Evolutionary conservation across 768 basidiomycete species (phyloP).

Genomic region (Naematelia encephala): DNA sequence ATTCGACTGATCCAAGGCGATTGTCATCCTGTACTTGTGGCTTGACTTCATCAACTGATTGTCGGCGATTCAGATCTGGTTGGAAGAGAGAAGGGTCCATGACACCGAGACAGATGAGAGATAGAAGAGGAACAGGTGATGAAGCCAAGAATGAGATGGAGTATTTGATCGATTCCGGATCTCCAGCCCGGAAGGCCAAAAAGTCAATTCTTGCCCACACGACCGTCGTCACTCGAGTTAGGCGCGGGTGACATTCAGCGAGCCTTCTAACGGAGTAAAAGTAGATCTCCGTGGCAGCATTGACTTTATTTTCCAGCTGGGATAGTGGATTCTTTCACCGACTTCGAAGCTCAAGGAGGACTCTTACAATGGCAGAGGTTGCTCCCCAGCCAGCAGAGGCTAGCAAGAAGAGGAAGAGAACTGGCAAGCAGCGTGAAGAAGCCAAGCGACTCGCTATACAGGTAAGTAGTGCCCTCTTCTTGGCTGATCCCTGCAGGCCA

Average conservation of each 20-base stretch:
- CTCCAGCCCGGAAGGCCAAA: not conserved
- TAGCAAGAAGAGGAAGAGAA: conserved; percentile 45
- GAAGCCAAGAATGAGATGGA: not conserved
- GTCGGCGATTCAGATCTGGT: not conserved
- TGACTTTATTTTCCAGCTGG: no score
- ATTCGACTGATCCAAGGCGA: not conserved
- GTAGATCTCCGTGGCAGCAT: no score
- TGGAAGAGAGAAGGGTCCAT: not conserved
- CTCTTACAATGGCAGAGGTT: not conserved
- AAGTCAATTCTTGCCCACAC: not conserved
- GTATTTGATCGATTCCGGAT: no score
- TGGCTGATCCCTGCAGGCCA: conserved; percentile 5
- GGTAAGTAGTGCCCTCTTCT: conserved; percentile 8
- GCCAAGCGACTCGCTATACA: conserved; percentile 35
- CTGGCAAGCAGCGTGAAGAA: conserved; percentile 45
- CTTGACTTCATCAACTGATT: not conserved
- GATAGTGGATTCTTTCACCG: no score
- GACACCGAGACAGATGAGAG: not conserved
- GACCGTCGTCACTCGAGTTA: not conserved
- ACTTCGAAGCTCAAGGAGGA: not conserved
- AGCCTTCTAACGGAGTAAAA: no score
- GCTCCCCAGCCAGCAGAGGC: not conserved
- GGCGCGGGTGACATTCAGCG: not conserved
- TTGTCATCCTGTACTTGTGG: not conserved
- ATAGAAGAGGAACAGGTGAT: not conserved